Base-by-base conservation (phyloP, 2,329 filamentous ascomycete genomes). In the Trichoderma atrobrunneum region DNA sequence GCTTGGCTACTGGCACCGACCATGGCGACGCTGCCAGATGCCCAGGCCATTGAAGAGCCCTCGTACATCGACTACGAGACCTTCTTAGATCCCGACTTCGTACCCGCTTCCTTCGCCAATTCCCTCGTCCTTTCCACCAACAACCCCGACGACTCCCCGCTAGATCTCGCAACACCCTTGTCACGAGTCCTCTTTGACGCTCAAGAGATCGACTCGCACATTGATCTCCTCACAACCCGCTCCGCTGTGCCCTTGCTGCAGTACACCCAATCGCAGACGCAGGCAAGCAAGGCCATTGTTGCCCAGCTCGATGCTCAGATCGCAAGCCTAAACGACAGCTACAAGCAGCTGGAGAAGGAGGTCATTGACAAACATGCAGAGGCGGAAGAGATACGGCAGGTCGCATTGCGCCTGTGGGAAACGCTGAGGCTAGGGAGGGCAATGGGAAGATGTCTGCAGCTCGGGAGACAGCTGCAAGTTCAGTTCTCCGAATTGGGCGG, bases 21-120 rank as follows among this genome's bases (percentile, higher is more conserved):
- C 32, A 74, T 70, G 70, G 66, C 69, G 18, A 30, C 72, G n/a
- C 70, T 66, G 18, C 61, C 71, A 18, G 51, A 43, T 21, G 21
- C 72, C 36, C 65, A 43, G 32, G 30, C 43, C 18, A 56, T 34
- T 34, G 59, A 73, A 30, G 90, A 92, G 72, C 87, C 91, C 54
- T 96, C 93, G 10, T 99, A 99, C 83, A 95, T 99, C 79, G 95
- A 98, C 87, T 97, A 97, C 83, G 94, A 97, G 80, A 88, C 93
- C 74, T 97, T 99, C 78, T 89, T 98, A 75, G 89, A 92, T 63
- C 93, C 94, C 12, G 85, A 88, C 74, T 99, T 99, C 84, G 93
- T 91, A 26, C 89, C 95, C 7, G 86, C 92, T 24, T 84, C 88
- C 18, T 98, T 98, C 79, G 95, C 96, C 77, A 98, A 98, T 81